These are phyloP conservation scores for Diaporthe destruens DNA, from an alignment of 2,329 filamentous ascomycete genomes.

Conservation along the genomic window DNA sequence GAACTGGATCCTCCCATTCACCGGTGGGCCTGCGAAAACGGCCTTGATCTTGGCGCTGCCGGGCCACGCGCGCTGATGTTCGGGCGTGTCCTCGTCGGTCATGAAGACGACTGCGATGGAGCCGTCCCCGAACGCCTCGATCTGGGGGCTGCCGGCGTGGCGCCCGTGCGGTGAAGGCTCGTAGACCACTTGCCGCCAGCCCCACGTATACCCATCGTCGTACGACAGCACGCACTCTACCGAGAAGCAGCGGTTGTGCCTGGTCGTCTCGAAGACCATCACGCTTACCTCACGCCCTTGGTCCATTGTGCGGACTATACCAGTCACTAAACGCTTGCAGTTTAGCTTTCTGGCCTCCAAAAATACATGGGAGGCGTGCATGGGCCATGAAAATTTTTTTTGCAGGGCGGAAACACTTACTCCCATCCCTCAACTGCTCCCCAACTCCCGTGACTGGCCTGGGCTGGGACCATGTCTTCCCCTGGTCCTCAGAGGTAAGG, in stretches of 20 bases:
- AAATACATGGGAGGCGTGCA: neutral
- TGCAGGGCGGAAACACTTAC: neutral
- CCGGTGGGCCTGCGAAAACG: constrained; percentile 47
- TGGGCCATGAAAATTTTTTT: too few species aligned
- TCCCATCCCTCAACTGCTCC: constrained; percentile 57
- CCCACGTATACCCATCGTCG: constrained; percentile 57
- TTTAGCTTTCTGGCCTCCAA: neutral
- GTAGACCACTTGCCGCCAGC: constrained; percentile 56
- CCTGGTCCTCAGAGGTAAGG: constrained; percentile 58
- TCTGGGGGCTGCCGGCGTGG: constrained; percentile 61
- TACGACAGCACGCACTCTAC: constrained; percentile 60
- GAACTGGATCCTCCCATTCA: constrained; percentile 40
- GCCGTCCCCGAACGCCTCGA: constrained; percentile 55
- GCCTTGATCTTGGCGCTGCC: constrained; percentile 56
- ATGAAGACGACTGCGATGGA: constrained; percentile 59
- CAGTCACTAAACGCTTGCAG: constrained; percentile 50
- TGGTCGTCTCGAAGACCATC: constrained; percentile 61
- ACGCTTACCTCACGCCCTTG: constrained; percentile 54
- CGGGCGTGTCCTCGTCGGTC: constrained; percentile 57
- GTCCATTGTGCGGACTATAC: constrained; percentile 53
- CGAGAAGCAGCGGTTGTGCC: constrained; percentile 53
- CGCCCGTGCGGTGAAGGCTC: constrained; percentile 48
- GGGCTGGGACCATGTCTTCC: constrained; percentile 57
- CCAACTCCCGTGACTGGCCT: constrained; percentile 50
- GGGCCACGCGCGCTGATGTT: constrained; percentile 52